A percentile compares a stretch with the other conserved stretches of the same genome.
These are phyloP conservation scores for Ogataea haglerorum DNA, from an alignment of 805 yeast species.

Conservation along the genomic window DNA sequence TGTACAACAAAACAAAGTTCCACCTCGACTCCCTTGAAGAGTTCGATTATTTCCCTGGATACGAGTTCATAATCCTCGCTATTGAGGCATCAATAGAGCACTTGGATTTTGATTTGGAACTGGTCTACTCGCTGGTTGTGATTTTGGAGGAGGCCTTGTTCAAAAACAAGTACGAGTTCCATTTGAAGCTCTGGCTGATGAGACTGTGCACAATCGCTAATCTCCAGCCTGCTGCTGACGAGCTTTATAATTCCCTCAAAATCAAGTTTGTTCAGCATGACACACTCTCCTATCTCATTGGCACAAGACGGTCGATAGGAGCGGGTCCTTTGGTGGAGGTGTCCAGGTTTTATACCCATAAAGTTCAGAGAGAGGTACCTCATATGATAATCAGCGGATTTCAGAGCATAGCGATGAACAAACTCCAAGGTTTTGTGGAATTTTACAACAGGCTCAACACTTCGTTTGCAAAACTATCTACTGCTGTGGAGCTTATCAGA, in stretches of 20 bases:
- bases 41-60: constrained; percentile 70
- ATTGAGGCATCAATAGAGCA: constrained; percentile 34
- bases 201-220: constrained; percentile 60
- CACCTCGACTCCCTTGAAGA: constrained; percentile 40
- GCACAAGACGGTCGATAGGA: constrained; percentile 41
- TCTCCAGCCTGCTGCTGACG: constrained; percentile 44
- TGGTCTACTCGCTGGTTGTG: constrained; percentile 40
- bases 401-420: constrained; percentile 58
- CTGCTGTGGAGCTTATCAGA: constrained; percentile 35
- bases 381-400: constrained; percentile 51
- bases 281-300: constrained; percentile 53
- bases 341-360: constrained; percentile 46
- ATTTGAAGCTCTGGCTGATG: constrained; percentile 67
- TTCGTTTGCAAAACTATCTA: constrained; percentile 46
- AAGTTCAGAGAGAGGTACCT: constrained; percentile 49
- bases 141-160: constrained; percentile 55
- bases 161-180: constrained; percentile 69
- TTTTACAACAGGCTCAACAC: constrained; percentile 49
- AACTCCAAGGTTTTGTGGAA: constrained; percentile 61
- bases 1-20: constrained; percentile 39
- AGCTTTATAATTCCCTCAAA: constrained; percentile 51
- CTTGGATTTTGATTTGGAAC: constrained; percentile 19
- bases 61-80: constrained; percentile 60
- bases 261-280: constrained; percentile 78
- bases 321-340: constrained; percentile 35